A percentile compares a stretch with the other conserved stretches of the same genome.
These are phyloP conservation scores for Pythium inflatum DNA, from an alignment of 352 stramenopile genomes.

Conservation along the genomic window DNA sequence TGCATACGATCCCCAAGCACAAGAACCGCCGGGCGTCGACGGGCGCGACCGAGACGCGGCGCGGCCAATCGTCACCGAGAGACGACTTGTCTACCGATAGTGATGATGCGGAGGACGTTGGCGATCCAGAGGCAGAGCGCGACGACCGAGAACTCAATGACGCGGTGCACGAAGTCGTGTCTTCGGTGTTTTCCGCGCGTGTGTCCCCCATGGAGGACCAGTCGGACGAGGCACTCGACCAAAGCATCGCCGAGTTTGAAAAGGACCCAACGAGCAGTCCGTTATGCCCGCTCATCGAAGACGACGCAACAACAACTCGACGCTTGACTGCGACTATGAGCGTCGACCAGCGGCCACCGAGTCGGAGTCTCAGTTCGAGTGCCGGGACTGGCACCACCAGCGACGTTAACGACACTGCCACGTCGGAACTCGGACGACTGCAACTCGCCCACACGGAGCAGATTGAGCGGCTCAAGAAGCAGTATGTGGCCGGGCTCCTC, in stretches of 20 bases:
- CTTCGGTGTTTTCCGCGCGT: constrained; percentile 48
- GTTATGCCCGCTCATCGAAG: constrained; percentile 15
- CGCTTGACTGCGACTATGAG: background rate
- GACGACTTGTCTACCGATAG: constrained; percentile 63
- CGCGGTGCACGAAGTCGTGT: constrained; percentile 54
- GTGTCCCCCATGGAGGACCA: constrained; percentile 32
- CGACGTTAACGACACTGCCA: background rate
- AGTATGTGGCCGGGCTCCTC: constrained; percentile 57
- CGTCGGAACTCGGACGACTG: constrained; percentile 46
- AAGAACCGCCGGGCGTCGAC: constrained; percentile 8
- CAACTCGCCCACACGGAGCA: constrained; percentile 43
- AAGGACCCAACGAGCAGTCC: constrained; percentile 35
- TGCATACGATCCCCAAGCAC: constrained; percentile 6
- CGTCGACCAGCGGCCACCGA: background rate
- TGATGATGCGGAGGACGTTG: constrained; percentile 40
- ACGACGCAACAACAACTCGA: constrained; percentile 5
- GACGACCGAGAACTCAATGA: constrained; percentile 59
- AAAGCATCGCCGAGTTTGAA: constrained; percentile 62
- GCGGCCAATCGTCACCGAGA: background rate
- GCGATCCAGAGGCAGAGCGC: constrained; percentile 40
- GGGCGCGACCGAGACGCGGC: background rate
- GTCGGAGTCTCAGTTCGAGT: background rate
- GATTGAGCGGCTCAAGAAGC: constrained; percentile 53
- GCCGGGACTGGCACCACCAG: background rate
- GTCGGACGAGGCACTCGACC: constrained; percentile 43